phyloP scores from a whole-genome alignment of 257 asterid species.

The Pogostemon cablin region DNA sequence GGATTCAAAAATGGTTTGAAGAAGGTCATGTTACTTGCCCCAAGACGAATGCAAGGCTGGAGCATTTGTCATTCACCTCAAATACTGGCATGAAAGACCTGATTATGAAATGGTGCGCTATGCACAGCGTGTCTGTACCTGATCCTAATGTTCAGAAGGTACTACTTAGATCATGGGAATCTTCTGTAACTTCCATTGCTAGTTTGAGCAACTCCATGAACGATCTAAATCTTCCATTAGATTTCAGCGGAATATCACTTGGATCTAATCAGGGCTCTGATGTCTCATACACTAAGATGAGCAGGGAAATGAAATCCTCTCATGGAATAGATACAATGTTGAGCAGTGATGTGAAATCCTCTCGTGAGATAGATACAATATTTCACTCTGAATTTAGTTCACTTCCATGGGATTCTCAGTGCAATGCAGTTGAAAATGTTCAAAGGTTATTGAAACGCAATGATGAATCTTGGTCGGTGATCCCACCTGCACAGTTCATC shows the following conservation, averaged over 20 bases:
- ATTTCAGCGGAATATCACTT: conserved; percentile 56
- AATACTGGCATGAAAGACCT: conserved; percentile 62
- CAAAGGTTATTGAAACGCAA: conserved; percentile 42
- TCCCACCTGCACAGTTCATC: conserved; percentile 41
- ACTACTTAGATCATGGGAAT: conserved; percentile 44
- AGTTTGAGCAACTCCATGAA: conserved; percentile 73
- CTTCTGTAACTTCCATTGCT: conserved; percentile 60
- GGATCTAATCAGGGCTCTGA: conserved; percentile 50
- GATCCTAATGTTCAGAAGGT: conserved; percentile 48
- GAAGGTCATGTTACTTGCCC: conserved; percentile 83
- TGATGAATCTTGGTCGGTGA: conserved; percentile 38
- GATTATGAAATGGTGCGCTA: conserved; percentile 64
- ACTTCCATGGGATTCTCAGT: conserved; percentile 72
- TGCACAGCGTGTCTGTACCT: conserved; percentile 44
- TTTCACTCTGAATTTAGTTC: conserved; percentile 45
- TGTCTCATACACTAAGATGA: conserved; percentile 30
- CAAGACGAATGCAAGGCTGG: conserved; percentile 51
- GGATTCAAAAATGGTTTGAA: conserved; percentile 90
- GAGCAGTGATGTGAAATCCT: conserved; percentile 25
- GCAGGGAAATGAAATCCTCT: conserved; percentile 23
- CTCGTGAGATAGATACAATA: conserved; percentile 40
- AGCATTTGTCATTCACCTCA: conserved; percentile 55
- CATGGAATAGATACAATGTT: conserved; percentile 42
- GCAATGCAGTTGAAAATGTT: conserved; percentile 54
- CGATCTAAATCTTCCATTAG: conserved; percentile 62